Evolutionary conservation across 768 basidiomycete genomes (phyloP), one percentile per base, ranked within the genome.

Genomic region (Lyophyllum decastes): DNA sequence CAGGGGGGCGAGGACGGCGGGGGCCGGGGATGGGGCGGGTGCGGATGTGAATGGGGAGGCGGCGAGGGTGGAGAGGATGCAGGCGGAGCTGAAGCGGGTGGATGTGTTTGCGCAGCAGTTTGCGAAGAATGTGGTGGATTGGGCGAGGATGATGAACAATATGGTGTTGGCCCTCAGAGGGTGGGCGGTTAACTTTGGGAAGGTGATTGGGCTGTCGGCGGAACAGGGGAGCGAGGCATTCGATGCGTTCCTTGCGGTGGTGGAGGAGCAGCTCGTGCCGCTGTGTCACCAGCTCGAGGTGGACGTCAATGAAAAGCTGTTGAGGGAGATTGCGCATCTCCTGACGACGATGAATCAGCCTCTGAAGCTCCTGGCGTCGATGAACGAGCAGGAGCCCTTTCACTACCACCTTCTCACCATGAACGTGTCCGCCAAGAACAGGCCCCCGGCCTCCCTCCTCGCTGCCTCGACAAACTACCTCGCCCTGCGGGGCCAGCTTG

Each of bases 381-480:
- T 92, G 85, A 79, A 84, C 59, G 83, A 86, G 26, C 85, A 91
- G 57, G 85, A 87, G 44, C 89, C 90, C 2, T 80, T 86, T 16
- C 92, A 94, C 64, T 79, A 82, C 49, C 83, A 84, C 55, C 79
- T 92, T 4, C 77, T 92, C 51, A 87, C 87, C 54, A 81, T 87
- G 71, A 84, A 82, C 21, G 76, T 87, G 38, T 76, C 80, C 38
- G 61, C 78, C 1, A 87, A 89, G 65, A 85, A 86, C 46, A 80
- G 89, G 2, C 90, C 90, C 0, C 81, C 89, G 1, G 75, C 84
- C 0, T 70, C 85, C 4, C 82, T 94, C 11, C 76, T 90, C 21
- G 85, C 87, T 22, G 89, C 90, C 6, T 91, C 89, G 0, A 82
- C 84, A 43, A 86, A 88, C 49, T 94, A 92, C 68, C 76, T 91